Percentiles rank a stretch among this genome's conserved stretches.
These are phyloP conservation scores for Colletotrichum acutatum DNA, from an alignment of 2,329 filamentous ascomycete genomes.

Conservation along the genomic window DNA sequence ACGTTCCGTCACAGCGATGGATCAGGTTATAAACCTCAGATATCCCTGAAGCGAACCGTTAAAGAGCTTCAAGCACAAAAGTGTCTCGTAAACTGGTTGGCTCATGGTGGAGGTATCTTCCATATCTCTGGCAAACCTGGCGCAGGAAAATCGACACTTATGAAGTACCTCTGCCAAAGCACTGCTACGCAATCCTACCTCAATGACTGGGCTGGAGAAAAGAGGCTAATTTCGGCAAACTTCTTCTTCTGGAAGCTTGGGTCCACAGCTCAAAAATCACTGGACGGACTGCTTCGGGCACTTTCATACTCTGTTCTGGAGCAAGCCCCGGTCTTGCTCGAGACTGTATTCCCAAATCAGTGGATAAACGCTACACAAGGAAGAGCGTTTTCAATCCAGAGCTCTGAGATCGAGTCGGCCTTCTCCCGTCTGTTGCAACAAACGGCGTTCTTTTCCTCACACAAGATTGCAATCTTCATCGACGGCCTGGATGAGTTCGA, in stretches of 20 bases:
- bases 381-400: not conserved
- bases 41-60: not conserved
- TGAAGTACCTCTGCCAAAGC: slow-evolving; percentile 16
- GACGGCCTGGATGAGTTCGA: slow-evolving; percentile 23
- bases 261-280: not conserved
- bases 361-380: not conserved
- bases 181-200: not conserved
- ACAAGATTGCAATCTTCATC: slow-evolving; percentile 8
- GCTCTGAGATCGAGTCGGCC: not conserved
- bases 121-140: slow-evolving; percentile 18
- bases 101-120: not conserved
- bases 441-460: not conserved
- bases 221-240: not conserved
- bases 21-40: not conserved
- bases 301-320: not conserved
- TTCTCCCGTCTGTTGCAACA: not conserved
- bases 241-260: slow-evolving; percentile 20
- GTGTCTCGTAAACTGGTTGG: not conserved
- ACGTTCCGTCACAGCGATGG: not conserved
- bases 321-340: not conserved
- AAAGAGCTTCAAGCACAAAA: not conserved
- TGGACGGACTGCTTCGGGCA: not conserved
- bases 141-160: slow-evolving; percentile 16
- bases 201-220: not conserved
- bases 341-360: not conserved